Base-by-base conservation (phyloP, 1,139 yeast genomes). In the Lodderomyces jiufengensis region DNA sequence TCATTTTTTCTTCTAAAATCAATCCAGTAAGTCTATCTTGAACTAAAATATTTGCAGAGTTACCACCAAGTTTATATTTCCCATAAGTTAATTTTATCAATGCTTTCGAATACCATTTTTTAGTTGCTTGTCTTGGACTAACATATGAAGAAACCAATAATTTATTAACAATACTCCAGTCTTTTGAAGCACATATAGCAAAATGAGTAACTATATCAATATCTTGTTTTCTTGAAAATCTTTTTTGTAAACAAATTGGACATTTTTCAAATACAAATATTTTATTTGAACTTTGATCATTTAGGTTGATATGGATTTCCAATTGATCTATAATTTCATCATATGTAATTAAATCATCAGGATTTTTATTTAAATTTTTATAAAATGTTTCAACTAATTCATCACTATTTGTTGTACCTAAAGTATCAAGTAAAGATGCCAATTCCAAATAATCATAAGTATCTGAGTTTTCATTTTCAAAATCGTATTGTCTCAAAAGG, bases 11-110 rank as follows among this genome's bases (percentile, higher is more conserved):
- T 54, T 92, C 97, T 54, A 84, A 63, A 12, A 92, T 78, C 34
- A 84, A 75, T 0, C 98, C 98, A 0, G 96, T 84, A 27, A 74
- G 69, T 45, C 98, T 69, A 57, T 92, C 97, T 56, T 92, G 97
- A 3, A 92, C 97, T 36, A 92, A 66, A 28, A 92, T 92, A 52
- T 90, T 90, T 10, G 97, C 98, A 32, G 94, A 86, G 53, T 90
- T 86, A 26, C 88, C 83, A 1, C 98, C 98, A 22, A 90, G 62
- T 33, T 81, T 78, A 55, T 88, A 84, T 48, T 84, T 83, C 0
- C 98, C 98, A 54, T 87, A 88, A 0, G 95, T 85, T 32, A 92
- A 64, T 52, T 87, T 90, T 38, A 88, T 84, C 41, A 88, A 66
- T 3, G 84, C 75, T 50, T 84, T 87, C 5, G 90, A 74, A 49